These are phyloP conservation scores for Pseudonitzschia pungens DNA, from an alignment of 108 stramenopile genomes.

Conservation along the genomic window DNA sequence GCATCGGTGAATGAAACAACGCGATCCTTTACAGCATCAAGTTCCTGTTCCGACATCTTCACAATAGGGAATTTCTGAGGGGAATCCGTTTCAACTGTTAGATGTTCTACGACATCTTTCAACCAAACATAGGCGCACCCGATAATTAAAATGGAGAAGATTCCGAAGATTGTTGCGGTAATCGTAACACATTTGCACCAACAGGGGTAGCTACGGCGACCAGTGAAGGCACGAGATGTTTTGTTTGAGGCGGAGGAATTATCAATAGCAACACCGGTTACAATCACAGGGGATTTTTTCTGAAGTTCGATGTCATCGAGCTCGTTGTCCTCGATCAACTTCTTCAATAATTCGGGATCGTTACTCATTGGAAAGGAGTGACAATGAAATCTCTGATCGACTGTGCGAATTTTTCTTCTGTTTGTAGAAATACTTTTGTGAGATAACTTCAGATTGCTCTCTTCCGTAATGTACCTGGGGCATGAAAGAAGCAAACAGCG, in stretches of 20 bases:
- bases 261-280: not conserved
- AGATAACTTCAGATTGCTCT: no score
- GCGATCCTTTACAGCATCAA: slow-evolving; percentile 17
- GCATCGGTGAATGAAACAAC: slow-evolving; percentile 10
- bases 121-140: not conserved
- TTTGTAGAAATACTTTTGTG: no score
- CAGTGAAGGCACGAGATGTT: not conserved
- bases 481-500: no score
- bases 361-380: not conserved
- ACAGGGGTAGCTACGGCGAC: slow-evolving; percentile 1
- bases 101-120: slow-evolving; percentile 6
- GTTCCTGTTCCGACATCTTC: slow-evolving; percentile 21
- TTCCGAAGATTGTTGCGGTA: not conserved
- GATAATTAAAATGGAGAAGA: not conserved
- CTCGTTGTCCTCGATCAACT: slow-evolving; percentile 17
- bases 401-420: no score
- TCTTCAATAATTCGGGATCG: slow-evolving; percentile 17
- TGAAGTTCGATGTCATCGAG: slow-evolving; percentile 5
- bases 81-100: slow-evolving; percentile 19
- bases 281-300: not conserved
- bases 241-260: not conserved
- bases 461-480: no score
- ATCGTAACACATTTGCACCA: not conserved
- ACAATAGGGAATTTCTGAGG: slow-evolving; percentile 19
- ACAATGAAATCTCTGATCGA: not conserved